Conservation (phyloP, 371 early-diverging fungal genomes). For the Apophysomyces ossiformis region DNA sequence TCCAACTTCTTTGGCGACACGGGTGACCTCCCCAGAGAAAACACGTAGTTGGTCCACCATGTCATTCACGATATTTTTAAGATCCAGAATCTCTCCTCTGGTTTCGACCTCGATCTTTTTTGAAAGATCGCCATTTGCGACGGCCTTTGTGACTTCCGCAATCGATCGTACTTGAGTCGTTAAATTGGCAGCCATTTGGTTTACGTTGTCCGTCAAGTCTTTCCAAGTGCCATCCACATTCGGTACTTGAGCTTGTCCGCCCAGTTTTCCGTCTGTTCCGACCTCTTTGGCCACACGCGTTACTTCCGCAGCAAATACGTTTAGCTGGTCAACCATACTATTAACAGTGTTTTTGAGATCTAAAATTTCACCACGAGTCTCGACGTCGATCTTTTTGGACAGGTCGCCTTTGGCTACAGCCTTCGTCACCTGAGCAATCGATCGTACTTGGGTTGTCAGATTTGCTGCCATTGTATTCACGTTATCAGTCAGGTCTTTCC, state of each 20-base stretch:
- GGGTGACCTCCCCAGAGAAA: conserved; percentile 54
- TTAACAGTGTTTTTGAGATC: conserved; percentile 74
- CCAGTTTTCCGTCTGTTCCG: conserved; percentile 70
- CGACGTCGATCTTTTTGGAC: conserved; percentile 67
- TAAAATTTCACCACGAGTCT: conserved; percentile 71
- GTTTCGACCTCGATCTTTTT: conserved; percentile 54
- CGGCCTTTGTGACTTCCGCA: conserved; percentile 64
- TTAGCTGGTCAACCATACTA: conserved; percentile 69
- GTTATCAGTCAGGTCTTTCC: conserved; percentile 70
- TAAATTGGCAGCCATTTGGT: conserved; percentile 67
- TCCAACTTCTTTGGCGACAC: conserved; percentile 58
- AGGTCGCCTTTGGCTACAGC: conserved; percentile 69
- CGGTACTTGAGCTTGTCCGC: conserved; percentile 53
- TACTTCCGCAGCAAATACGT: conserved; percentile 60
- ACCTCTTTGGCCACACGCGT: conserved; percentile 61
- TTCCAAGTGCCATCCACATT: conserved; percentile 69
- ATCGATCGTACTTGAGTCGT: conserved; percentile 67
- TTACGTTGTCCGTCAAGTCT: conserved; percentile 68
- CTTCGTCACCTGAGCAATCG: conserved; percentile 66
- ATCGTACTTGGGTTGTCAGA: conserved; percentile 65
- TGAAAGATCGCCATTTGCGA: conserved; percentile 45
- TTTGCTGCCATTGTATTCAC: conserved; percentile 69
- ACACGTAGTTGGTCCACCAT: conserved; percentile 60
- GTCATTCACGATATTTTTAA: conserved; percentile 50
- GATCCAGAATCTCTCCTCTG: conserved; percentile 51